Evolutionary conservation across 768 basidiomycete genomes (phyloP), one percentile per base, ranked within the genome.

Genomic region (Polyporus arcularius): DNA sequence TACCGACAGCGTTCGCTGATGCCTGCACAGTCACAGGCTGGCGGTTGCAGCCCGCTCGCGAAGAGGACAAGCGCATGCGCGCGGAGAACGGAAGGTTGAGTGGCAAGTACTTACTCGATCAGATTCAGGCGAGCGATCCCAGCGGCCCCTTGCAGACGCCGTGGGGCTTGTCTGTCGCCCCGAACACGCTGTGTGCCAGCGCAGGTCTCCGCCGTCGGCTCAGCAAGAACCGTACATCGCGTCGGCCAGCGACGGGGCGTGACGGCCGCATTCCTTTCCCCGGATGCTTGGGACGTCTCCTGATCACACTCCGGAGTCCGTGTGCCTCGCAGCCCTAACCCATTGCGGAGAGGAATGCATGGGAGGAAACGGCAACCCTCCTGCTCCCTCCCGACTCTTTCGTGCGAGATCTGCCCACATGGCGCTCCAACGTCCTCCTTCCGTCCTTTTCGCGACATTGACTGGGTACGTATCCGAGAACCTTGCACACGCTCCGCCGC

Each of bases 311-410:
- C 69, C 50, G 31, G 50, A 59, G 59, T 68, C 69, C 69, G 69
- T 54, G 67, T 64, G 64, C 69, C 67, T 70, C 69, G 69, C 69
- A 70, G 60, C 57, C 65, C 62, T 67, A 65, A 62, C 67, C 67
- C 61, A n/a, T 53, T 41, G 48, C 45, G 54, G 59, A 21, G 10
- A 8, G 14, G 18, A 21, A n/a, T 10, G 14, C 50, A 46, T 49
- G 55, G 26, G 42, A 18, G 48, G 6, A 43, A 38, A 46, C 53
- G 60, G 58, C 39, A 41, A 30, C n/a, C 11, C 49, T 26, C 28
- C 50, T 40, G 46, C 55, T 53, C 26, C 28, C 42, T 41, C 41
- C 63, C 55, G 59, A 56, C 54, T 21, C 43, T 52, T 61, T 62
- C 55, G 61, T 58, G 57, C 55, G 55, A 57, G 39, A 31, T 9